phyloP scores from a whole-genome alignment of 257 asterid genomes.

The Coffea canephora region DNA sequence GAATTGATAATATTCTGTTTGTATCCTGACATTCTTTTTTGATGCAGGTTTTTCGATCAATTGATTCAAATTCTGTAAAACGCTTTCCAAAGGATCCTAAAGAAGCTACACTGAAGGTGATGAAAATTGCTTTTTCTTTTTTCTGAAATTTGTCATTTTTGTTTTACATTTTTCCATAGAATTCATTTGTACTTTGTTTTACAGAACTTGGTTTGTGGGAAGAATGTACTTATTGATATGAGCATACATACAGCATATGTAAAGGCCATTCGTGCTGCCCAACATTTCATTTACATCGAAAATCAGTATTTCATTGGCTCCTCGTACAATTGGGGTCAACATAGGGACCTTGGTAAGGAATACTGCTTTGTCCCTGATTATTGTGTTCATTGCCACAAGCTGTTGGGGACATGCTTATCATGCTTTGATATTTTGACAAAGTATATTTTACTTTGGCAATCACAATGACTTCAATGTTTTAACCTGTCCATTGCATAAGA shows the following conservation, averaged over 20 bases:
- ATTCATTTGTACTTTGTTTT: constrained; percentile 14
- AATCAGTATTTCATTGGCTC: constrained; percentile 99
- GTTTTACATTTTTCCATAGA: neutral
- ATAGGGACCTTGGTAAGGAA: constrained; percentile 74
- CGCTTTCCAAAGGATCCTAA: constrained; percentile 93
- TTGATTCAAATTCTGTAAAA: constrained; percentile 94
- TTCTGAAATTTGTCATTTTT: constrained; percentile 13
- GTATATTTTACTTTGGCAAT: neutral
- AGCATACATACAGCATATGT: constrained; percentile 96
- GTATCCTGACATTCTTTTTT: constrained; percentile 1
- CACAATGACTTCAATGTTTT: neutral
- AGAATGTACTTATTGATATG: constrained; percentile 94
- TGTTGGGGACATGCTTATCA: neutral
- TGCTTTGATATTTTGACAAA: neutral
- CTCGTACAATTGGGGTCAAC: constrained; percentile 79
- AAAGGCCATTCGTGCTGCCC: constrained; percentile 94
- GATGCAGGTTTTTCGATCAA: constrained; percentile 86
- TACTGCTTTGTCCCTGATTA: neutral
- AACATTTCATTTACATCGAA: constrained; percentile 87
- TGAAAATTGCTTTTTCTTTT: constrained; percentile 20
- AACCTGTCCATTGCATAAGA: neutral
- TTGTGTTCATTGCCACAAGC: neutral
- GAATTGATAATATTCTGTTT: neutral
- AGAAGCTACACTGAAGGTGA: constrained; percentile 69
- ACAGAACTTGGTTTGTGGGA: constrained; percentile 93